Evolutionary conservation across 768 basidiomycete species (phyloP).

Genomic region (Scleroderma bovista): DNA sequence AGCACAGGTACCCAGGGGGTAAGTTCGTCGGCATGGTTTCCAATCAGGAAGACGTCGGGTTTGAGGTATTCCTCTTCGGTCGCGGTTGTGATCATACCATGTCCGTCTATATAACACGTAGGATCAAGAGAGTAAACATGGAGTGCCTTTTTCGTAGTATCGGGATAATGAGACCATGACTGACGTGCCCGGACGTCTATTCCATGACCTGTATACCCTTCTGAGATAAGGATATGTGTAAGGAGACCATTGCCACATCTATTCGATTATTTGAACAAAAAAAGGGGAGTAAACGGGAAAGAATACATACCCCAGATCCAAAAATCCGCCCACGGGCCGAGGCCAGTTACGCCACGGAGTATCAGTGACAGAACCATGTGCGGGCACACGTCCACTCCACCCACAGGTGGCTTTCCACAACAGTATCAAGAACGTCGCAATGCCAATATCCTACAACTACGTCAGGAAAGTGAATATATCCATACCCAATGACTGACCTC

Average conservation of each 20-base stretch:
- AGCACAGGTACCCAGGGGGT: slow-evolving; percentile 92
- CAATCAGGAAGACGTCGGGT: slow-evolving; percentile 70
- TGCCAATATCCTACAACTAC: slow-evolving; percentile 75
- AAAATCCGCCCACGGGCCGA: slow-evolving; percentile 76
- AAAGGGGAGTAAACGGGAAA: not conserved
- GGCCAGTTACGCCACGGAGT: slow-evolving; percentile 70
- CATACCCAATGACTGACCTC: slow-evolving; percentile 44
- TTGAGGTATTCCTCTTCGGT: slow-evolving; percentile 19
- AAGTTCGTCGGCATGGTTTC: slow-evolving; percentile 94
- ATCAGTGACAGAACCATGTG: slow-evolving; percentile 6
- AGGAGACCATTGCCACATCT: slow-evolving; percentile 93
- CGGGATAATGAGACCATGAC: slow-evolving; percentile 80
- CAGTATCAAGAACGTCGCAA: slow-evolving; percentile 88
- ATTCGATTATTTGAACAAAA: not conserved
- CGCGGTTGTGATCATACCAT: too few relatives aligned
- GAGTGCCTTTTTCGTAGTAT: slow-evolving; percentile 52
- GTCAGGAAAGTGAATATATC: not conserved
- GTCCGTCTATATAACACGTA: slow-evolving; percentile 9
- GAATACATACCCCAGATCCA: slow-evolving; percentile 73
- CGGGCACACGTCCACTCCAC: slow-evolving; percentile 7
- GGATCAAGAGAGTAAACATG: slow-evolving; percentile 73
- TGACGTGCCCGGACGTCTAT: slow-evolving; percentile 81
- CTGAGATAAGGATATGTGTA: slow-evolving; percentile 76
- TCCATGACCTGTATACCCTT: slow-evolving; percentile 82
- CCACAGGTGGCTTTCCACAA: slow-evolving; percentile 78